Conservation (phyloP, 371 early-diverging fungal genomes). For the Mortierella sp. region DNA sequence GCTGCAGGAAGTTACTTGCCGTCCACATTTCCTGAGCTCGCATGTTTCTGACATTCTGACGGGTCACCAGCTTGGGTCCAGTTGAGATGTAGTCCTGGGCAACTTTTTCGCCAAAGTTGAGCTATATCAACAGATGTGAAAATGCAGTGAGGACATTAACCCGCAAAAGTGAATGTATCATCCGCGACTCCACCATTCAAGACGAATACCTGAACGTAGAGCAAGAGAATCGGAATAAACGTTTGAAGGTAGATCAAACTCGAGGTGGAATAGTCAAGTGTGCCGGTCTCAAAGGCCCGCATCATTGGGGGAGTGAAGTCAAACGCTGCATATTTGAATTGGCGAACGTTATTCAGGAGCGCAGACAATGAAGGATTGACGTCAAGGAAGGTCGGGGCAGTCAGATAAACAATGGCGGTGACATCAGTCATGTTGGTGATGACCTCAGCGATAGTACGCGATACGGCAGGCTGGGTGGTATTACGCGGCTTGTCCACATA, state of each 20-base stretch:
- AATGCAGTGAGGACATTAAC: too few relatives aligned
- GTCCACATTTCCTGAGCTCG: slow-evolving; percentile 23
- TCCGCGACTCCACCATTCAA: too few relatives aligned
- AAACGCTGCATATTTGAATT: slow-evolving; percentile 29
- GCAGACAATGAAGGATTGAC: background rate
- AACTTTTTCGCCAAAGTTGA: slow-evolving; percentile 27
- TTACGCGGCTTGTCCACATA: slow-evolving; percentile 12
- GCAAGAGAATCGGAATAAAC: slow-evolving; percentile 17
- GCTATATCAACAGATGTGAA: slow-evolving; percentile 4
- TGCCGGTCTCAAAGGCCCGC: background rate
- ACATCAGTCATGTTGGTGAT: slow-evolving; percentile 4
- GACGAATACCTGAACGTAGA: slow-evolving; percentile 43
- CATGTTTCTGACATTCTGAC: slow-evolving; percentile 14
- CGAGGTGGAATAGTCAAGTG: slow-evolving; percentile 26
- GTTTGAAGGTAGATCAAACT: slow-evolving; percentile 26
- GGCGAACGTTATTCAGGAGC: slow-evolving; percentile 5
- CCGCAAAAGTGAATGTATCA: too few relatives aligned
- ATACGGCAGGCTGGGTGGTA: background rate
- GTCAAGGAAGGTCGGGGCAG: slow-evolving; percentile 13
- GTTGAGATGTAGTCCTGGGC: slow-evolving; percentile 8
- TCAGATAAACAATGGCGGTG: slow-evolving; percentile 30
- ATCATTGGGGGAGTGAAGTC: slow-evolving; percentile 21
- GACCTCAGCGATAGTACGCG: background rate
- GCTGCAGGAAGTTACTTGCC: slow-evolving; percentile 1
- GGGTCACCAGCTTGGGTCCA: slow-evolving; percentile 34